phyloP scores from a whole-genome alignment of 2,329 filamentous ascomycete genomes.

The Trichoderma pleuroti region DNA sequence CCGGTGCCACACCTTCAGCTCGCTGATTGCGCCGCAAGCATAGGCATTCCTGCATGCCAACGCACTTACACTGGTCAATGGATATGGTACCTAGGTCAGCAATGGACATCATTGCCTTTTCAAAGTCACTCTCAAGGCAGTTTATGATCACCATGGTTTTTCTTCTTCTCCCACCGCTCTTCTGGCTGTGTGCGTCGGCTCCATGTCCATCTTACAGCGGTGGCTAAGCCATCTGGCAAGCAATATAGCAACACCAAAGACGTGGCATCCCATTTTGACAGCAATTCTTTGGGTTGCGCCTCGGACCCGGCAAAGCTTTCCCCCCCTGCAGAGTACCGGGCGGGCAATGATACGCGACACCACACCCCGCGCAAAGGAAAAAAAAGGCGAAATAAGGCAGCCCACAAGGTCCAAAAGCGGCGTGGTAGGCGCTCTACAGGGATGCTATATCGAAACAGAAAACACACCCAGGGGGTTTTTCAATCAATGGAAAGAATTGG shows the following conservation, averaged over 20 bases:
- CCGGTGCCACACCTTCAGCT: neutral
- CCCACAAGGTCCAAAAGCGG: neutral
- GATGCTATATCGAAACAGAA: neutral
- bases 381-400: conserved; percentile 7
- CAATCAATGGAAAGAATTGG: neutral
- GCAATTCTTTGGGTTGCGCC: neutral
- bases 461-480: neutral
- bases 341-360: neutral
- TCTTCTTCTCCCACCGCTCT: neutral
- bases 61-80: neutral
- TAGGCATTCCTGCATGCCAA: neutral
- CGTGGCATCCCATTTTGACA: neutral
- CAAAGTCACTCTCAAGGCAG: neutral
- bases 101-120: neutral
- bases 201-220: neutral
- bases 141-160: neutral
- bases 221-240: neutral
- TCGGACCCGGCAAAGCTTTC: neutral
- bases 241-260: neutral
- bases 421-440: neutral
- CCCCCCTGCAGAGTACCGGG: neutral
- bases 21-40: neutral
- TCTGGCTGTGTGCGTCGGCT: neutral
- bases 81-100: neutral
- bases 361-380: neutral